phyloP scores from a whole-genome alignment of 2,329 filamentous ascomycete genomes.

The Chrysosporium queenslandicum region DNA sequence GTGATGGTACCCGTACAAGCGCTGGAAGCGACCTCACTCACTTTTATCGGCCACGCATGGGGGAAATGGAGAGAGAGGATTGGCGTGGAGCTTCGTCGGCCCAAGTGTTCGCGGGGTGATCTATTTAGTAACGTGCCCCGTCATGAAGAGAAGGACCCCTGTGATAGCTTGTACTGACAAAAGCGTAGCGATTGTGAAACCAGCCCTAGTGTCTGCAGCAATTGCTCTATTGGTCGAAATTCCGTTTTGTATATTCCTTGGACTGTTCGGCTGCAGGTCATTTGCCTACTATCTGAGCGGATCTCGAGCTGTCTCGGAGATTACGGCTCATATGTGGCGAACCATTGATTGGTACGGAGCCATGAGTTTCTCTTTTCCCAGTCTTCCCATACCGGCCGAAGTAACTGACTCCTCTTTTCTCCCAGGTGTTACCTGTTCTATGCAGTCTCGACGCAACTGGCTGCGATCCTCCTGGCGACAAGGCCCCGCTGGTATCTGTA shows the following conservation, averaged over 20 bases:
- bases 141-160: no score
- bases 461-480: slow-evolving; percentile 54
- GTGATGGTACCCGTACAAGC: slow-evolving; percentile 63
- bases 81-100: slow-evolving; percentile 22
- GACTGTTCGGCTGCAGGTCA: slow-evolving; percentile 46
- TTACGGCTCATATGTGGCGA: slow-evolving; percentile 58
- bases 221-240: slow-evolving; percentile 52
- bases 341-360: slow-evolving; percentile 43
- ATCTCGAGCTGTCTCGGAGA: slow-evolving; percentile 47
- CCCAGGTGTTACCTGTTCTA: slow-evolving; percentile 66
- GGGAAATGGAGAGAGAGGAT: slow-evolving; percentile 40
- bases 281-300: slow-evolving; percentile 56
- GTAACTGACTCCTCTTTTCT: no score
- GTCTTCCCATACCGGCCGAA: no score
- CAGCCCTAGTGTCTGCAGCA: slow-evolving; percentile 44
- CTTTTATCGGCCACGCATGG: slow-evolving; percentile 60
- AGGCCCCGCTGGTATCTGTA: slow-evolving; percentile 57
- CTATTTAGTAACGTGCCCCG: slow-evolving; percentile 15
- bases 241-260: slow-evolving; percentile 53
- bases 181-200: slow-evolving; percentile 37
- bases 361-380: slow-evolving; percentile 1
- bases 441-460: slow-evolving; percentile 54
- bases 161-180: neutral
- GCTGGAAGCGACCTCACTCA: slow-evolving; percentile 53
- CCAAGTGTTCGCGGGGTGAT: slow-evolving; percentile 27